Evolutionary conservation across 169 alveolate species (phyloP).

Genomic region (Plasmodium gaboni): DNA sequence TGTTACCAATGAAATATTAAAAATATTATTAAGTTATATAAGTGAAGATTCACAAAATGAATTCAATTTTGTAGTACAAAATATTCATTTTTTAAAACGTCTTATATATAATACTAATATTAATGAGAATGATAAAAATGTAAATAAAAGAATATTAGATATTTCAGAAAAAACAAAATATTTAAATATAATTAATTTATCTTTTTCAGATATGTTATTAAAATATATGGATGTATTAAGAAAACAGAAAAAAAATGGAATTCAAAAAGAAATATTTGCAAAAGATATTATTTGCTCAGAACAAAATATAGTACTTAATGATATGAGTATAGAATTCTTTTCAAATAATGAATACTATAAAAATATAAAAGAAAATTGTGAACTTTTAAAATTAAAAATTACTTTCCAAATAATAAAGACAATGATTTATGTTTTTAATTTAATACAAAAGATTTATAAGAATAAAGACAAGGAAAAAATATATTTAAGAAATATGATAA

Average conservation of each 20-base stretch:
- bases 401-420: conserved; percentile 33
- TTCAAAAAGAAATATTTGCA: neutral
- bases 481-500: conserved; percentile 6
- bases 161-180: neutral
- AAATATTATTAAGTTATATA: neutral
- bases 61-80: conserved; percentile 10
- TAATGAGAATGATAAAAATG: neutral
- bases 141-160: neutral
- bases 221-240: conserved; percentile 22
- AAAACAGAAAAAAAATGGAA: conserved; percentile 8
- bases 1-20: conserved; percentile 5
- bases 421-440: conserved; percentile 38
- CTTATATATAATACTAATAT: neutral
- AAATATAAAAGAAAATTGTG: conserved; percentile 27
- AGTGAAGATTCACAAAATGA: conserved; percentile 2
- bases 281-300: conserved; percentile 19
- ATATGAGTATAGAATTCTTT: conserved; percentile 17
- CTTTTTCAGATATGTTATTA: conserved; percentile 4
- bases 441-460: conserved; percentile 42
- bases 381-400: conserved; percentile 38
- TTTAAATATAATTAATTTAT: neutral
- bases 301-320: neutral
- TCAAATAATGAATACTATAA: conserved; percentile 13
- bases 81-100: conserved; percentile 2
- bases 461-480: conserved; percentile 38